These are phyloP conservation scores for Cairneyella variabilis DNA, from an alignment of 495 filamentous ascomycete genomes.

Conservation along the genomic window DNA sequence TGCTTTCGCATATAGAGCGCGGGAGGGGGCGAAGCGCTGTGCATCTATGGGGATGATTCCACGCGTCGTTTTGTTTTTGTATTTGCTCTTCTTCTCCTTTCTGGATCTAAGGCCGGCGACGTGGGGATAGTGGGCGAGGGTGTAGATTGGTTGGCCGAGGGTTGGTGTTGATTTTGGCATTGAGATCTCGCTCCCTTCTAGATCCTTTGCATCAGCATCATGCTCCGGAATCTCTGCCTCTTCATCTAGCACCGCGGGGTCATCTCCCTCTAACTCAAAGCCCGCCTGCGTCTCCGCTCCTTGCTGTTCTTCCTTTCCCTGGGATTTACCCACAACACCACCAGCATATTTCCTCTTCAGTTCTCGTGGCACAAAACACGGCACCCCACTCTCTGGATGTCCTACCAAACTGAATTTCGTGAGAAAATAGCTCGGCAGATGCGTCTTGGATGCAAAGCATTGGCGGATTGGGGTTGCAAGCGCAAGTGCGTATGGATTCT, in stretches of 20 bases:
- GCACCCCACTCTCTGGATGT: conserved; percentile 49
- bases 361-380: conserved; percentile 57
- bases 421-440: conserved; percentile 61
- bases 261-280: not conserved
- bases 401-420: conserved; percentile 54
- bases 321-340: not conserved
- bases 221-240: not conserved
- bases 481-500: conserved; percentile 60
- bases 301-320: not conserved
- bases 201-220: not conserved
- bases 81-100: not conserved
- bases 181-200: too few relatives aligned
- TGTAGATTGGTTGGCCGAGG: not conserved
- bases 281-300: not conserved
- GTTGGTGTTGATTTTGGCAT: not conserved
- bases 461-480: conserved; percentile 62
- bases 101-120: not conserved
- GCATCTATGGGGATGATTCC: too few relatives aligned
- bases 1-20: too few relatives aligned
- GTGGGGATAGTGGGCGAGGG: not conserved
- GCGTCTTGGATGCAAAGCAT: conserved; percentile 52
- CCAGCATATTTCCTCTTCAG: conserved; percentile 26
- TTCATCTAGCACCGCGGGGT: too few relatives aligned
- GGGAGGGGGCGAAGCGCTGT: too few relatives aligned
- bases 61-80: not conserved